Percentiles rank a stretch among this genome's conserved stretches.
phyloP scores from a whole-genome alignment of 352 stramenopile species.

The Pythium oligandrum region DNA sequence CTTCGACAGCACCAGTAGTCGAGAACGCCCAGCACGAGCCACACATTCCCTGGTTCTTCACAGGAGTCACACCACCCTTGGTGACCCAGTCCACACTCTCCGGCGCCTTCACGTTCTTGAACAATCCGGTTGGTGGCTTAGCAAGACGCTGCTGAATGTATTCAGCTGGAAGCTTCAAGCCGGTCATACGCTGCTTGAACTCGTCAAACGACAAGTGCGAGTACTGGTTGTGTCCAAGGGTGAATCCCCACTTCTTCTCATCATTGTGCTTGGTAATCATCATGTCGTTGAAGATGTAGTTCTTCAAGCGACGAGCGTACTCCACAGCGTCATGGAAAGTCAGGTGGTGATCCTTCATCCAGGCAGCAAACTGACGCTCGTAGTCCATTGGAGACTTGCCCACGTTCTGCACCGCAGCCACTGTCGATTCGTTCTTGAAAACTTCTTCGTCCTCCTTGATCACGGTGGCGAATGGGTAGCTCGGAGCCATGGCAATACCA shows the following conservation, averaged over 20 bases:
- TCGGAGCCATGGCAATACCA: constrained; percentile 70
- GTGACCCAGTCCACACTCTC: constrained; percentile 92
- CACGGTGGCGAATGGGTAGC: constrained; percentile 55
- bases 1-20: constrained; percentile 96
- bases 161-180: constrained; percentile 38
- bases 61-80: constrained; percentile 92
- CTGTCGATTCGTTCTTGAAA: constrained; percentile 14
- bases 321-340: constrained; percentile 61
- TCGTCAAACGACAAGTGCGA: constrained; percentile 95
- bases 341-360: constrained; percentile 47
- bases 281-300: constrained; percentile 81
- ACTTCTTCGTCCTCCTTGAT: constrained; percentile 24
- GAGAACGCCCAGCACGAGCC: constrained; percentile 98
- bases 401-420: constrained; percentile 18
- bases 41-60: constrained; percentile 97
- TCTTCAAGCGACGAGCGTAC: constrained; percentile 64
- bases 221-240: constrained; percentile 91
- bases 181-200: constrained; percentile 81
- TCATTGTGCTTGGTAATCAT: constrained; percentile 87
- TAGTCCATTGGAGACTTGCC: constrained; percentile 68
- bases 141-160: constrained; percentile 62
- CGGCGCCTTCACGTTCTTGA: constrained; percentile 40
- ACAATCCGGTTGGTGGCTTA: constrained; percentile 26
- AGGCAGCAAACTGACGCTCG: constrained; percentile 65
- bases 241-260: constrained; percentile 73